Base-by-base conservation (phyloP, 148 eudicot genomes). In the Chenopodium formosanum region DNA sequence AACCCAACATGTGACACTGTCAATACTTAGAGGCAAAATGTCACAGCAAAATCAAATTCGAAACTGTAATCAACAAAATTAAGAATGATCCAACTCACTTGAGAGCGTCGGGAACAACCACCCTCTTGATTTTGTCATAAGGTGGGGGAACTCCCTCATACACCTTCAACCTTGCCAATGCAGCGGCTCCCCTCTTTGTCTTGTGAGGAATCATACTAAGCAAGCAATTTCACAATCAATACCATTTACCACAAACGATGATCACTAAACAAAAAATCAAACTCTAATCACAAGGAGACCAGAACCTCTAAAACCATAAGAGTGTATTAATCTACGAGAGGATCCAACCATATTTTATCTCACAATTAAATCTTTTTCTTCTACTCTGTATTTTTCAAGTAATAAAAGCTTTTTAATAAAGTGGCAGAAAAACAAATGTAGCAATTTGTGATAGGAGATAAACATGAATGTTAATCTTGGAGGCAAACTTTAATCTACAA, bases 91-190 rank as follows among this genome's bases (percentile, higher is more conserved):
- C 48, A 40, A 48, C 46, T 87, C 79, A 91, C 97, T 92, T 93
- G 1, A 92, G 92, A 80, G 97, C 97, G 86, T 93, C 97, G 22
- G 97, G 97, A 31, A 93, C 91, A 77, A 93, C 97, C 91, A 93
- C 90, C 88, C 94, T 90, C 86, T 93, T 93, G 22, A 78, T 79
- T 81, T 89, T 93, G 83, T 93, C 94, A 78, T 91, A 93, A 0
- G 97, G 97, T 12, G 97, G 90, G 23, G 97, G 97, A 37, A 93
- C 79, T 40, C 97, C 97, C 80, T 93, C 94, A 37, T 86, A 93
- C 70, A 88, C 97, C 92, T 93, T 93, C 94, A 93, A 86, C 85
- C 93, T 85, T 3, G 90, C 94, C 71, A 93, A 78, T n/a, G 94
- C 97, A 70, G 94, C 93, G 13, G 97, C 97, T 70, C 95, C 95